Base-by-base conservation (phyloP, 1,139 yeast genomes). In the Hyphopichia buzzinii region DNA sequence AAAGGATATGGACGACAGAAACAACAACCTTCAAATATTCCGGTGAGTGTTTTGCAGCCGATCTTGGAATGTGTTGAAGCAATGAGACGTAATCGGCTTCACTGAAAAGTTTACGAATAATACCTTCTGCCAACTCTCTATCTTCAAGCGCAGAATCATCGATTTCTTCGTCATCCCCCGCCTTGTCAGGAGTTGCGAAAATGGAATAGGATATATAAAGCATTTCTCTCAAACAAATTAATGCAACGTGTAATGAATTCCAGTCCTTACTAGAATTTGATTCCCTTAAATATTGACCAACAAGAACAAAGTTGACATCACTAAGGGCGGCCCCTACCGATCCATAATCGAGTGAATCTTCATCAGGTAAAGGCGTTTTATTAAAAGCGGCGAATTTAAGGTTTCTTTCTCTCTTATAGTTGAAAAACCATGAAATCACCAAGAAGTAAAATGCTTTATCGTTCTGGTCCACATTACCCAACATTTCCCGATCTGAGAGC, bases 391-490 rank as follows among this genome's bases (percentile, higher is more conserved):
- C 13, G 8, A 11, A 15, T 8, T 37, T 27, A n/a, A 34, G 34
- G 22, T 46, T 50, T 10, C 51, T 47, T 33, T 59, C 64, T 15
- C 75, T 47, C 39, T 65, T 67, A 45, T 59, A 71, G 6, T 51
- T 47, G 39, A 70, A 62, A 49, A 88, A 84, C 96, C 96, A 92
- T 0, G 89, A 71, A 8, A 76, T 64, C 4, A 87, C 65, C 41
- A 77, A 67, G 37, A 86, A 74, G 54, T 75, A 89, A 35, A 55
- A 52, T 1, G 77, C 74, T 30, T 58, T 61, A 35, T 70, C 72
- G 33, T 64, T 59, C 16, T 61, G 62, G 38, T 67, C 71, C 13
- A 64, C 46, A 6, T 49, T 44, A 1, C 52, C 46, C 19, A 64
- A 50, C 67, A 85, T 52, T 56, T 62, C 39, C 53, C 69, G 41